Evolutionary conservation across 306 rosid species (phyloP).

Genomic region (Vachellia pachyceras): DNA sequence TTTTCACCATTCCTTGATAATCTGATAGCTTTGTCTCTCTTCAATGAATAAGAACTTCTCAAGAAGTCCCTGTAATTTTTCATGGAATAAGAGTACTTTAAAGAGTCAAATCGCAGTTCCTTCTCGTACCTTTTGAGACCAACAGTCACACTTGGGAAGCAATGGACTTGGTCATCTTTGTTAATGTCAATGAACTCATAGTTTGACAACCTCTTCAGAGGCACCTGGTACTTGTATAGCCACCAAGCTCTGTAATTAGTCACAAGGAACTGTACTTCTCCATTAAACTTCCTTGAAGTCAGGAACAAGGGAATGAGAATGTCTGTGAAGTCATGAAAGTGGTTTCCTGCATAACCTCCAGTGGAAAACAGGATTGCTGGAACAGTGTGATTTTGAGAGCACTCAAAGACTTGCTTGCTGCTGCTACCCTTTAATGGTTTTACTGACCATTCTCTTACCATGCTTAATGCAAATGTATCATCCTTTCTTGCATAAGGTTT

Average conservation of each 20-base stretch:
- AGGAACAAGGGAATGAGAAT: slow-evolving; percentile 72
- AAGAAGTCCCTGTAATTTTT: slow-evolving; percentile 70
- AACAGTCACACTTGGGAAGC: slow-evolving; percentile 71
- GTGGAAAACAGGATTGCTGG: slow-evolving; percentile 77
- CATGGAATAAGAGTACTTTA: slow-evolving; percentile 63
- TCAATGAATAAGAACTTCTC: slow-evolving; percentile 59
- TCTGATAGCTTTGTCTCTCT: slow-evolving; percentile 53
- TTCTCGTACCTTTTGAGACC: slow-evolving; percentile 68
- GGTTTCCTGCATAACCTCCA: slow-evolving; percentile 82
- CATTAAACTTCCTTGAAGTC: slow-evolving; percentile 65
- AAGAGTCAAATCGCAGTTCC: slow-evolving; percentile 71
- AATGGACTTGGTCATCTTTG: slow-evolving; percentile 62
- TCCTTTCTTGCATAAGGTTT: slow-evolving; percentile 78
- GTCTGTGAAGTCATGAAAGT: slow-evolving; percentile 88
- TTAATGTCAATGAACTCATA: slow-evolving; percentile 65
- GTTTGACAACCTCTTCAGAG: slow-evolving; percentile 62
- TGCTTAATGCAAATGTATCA: slow-evolving; percentile 58
- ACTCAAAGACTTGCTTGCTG: slow-evolving; percentile 44
- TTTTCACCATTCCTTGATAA: slow-evolving; percentile 31
- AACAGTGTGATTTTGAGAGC: slow-evolving; percentile 58
- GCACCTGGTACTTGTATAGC: slow-evolving; percentile 51
- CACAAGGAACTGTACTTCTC: slow-evolving; percentile 74
- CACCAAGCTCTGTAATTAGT: slow-evolving; percentile 57
- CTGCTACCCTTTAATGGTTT: slow-evolving; percentile 27
- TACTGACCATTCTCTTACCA: slow-evolving; percentile 67